Evolutionary conservation across 345 rosid species (phyloP).

Genomic region (Bretschneidera sinensis): DNA sequence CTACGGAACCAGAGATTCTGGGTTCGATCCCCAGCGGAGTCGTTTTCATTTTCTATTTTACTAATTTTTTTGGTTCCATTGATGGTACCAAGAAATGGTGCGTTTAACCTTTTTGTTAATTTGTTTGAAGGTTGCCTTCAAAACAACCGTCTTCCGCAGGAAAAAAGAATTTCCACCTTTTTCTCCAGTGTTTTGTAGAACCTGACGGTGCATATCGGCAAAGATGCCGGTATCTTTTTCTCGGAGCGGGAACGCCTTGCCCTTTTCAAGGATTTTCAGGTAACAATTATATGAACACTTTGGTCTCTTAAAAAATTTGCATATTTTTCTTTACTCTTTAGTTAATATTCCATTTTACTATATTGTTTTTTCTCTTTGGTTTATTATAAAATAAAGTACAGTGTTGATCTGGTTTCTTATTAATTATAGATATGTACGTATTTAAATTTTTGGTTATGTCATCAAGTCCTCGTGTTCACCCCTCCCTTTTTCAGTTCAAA

Average conservation of each 20-base stretch:
- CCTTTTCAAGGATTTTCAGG: constrained; percentile 64
- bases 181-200: neutral
- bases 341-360: neutral
- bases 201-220: neutral
- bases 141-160: neutral
- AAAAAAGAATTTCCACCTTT: neutral
- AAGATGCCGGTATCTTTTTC: constrained; percentile 23
- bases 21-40: constrained; percentile 90
- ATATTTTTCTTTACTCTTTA: neutral
- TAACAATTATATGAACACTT: constrained; percentile 1
- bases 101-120: neutral
- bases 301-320: neutral
- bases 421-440: too few relatives aligned
- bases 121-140: neutral
- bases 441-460: too few relatives aligned
- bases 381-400: neutral
- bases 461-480: too few relatives aligned
- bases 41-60: constrained; percentile 21
- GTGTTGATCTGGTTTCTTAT: neutral
- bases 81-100: neutral
- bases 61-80: neutral
- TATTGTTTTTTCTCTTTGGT: neutral
- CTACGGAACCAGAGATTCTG: constrained; percentile 88
- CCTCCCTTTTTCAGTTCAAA: too few relatives aligned
- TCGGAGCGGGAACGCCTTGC: constrained; percentile 44